A percentile compares a stretch with the other conserved stretches of the same genome.
These are phyloP conservation scores for Davidsoniella australis DNA, from an alignment of 2,329 filamentous ascomycete species.

Conservation along the genomic window DNA sequence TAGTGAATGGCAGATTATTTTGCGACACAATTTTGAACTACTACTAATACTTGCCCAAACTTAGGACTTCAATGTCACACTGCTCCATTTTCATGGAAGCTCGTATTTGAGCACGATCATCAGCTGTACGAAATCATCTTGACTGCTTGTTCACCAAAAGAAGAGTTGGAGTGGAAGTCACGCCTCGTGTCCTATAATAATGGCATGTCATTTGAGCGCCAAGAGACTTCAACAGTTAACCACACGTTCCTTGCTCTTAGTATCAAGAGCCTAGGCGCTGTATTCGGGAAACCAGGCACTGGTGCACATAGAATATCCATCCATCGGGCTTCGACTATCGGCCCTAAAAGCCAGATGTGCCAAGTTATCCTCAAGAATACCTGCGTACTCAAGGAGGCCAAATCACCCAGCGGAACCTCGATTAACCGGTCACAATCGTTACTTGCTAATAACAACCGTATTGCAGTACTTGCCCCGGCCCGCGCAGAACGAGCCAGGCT, in stretches of 20 bases:
- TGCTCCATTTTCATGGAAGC: constrained; percentile 78
- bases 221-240: constrained; percentile 17
- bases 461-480: constrained; percentile 56
- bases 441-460: constrained; percentile 45
- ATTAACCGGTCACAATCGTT: constrained; percentile 69
- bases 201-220: background rate
- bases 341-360: constrained; percentile 47
- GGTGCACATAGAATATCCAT: constrained; percentile 56
- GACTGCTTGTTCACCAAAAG: constrained; percentile 66
- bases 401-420: constrained; percentile 27
- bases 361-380: constrained; percentile 84
- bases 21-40: background rate
- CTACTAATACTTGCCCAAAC: constrained; percentile 13
- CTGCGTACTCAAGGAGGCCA: constrained; percentile 42
- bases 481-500: constrained; percentile 61
- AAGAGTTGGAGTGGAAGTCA: constrained; percentile 65
- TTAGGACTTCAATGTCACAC: constrained; percentile 74
- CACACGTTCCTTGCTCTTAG: constrained; percentile 50
- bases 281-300: constrained; percentile 55
- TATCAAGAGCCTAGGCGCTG: constrained; percentile 56
- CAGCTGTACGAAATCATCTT: constrained; percentile 71
- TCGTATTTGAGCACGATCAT: constrained; percentile 63
- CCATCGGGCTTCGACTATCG: constrained; percentile 59
- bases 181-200: constrained; percentile 33
- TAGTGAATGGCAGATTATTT: constrained; percentile 3